phyloP scores from a whole-genome alignment of 2,329 filamentous ascomycete genomes.

The Fusarium continuum region DNA sequence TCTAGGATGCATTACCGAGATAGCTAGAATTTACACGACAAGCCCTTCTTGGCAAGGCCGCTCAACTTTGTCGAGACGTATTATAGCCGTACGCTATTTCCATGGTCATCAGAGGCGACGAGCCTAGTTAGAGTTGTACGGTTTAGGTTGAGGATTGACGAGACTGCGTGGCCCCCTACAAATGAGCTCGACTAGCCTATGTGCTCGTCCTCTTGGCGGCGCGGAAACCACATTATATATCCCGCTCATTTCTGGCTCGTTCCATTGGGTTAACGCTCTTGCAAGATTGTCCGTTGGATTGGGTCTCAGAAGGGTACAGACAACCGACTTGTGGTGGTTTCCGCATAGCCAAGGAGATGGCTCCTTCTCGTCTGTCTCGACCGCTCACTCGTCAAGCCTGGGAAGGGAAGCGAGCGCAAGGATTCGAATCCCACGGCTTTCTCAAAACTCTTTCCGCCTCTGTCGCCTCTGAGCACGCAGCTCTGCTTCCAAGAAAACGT shows the following conservation, averaged over 20 bases:
- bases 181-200: slow-evolving; percentile 18
- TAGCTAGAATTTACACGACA: slow-evolving; percentile 4
- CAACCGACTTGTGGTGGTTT: slow-evolving; percentile 14
- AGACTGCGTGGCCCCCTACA: slow-evolving; percentile 25
- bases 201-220: slow-evolving; percentile 14
- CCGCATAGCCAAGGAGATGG: slow-evolving; percentile 27
- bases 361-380: slow-evolving; percentile 32
- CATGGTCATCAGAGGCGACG: slow-evolving; percentile 7
- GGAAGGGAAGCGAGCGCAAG: slow-evolving; percentile 39
- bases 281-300: slow-evolving; percentile 8
- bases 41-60: slow-evolving; percentile 27
- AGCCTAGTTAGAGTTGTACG: background rate
- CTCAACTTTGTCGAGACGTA: slow-evolving; percentile 5
- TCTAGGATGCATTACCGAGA: slow-evolving; percentile 19
- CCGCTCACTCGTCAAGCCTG: slow-evolving; percentile 30
- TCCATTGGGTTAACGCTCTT: slow-evolving; percentile 9
- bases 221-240: slow-evolving; percentile 2
- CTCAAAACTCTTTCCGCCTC: slow-evolving; percentile 31
- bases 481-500: slow-evolving; percentile 21
- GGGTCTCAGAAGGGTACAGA: slow-evolving; percentile 22
- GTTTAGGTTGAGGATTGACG: slow-evolving; percentile 8
- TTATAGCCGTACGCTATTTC: slow-evolving; percentile 29
- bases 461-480: slow-evolving; percentile 20
- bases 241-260: slow-evolving; percentile 1
- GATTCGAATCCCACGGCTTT: slow-evolving; percentile 41